Base-by-base conservation (phyloP, 2,329 filamentous ascomycete species). In the Parascedosporium putredinis region DNA sequence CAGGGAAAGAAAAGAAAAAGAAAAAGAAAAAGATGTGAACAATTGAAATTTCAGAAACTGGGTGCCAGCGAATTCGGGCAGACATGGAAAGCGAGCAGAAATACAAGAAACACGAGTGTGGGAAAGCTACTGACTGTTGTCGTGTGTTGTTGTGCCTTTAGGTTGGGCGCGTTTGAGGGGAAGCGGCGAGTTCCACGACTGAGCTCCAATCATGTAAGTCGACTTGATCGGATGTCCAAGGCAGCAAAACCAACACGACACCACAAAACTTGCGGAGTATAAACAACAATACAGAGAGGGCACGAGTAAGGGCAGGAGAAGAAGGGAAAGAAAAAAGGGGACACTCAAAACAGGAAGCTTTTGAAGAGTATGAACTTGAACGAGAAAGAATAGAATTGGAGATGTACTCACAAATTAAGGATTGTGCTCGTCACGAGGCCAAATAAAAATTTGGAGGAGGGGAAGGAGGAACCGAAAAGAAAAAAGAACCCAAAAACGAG, bases 161-260 rank as follows among this genome's bases (percentile, higher is more conserved):
- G 23, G 36, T 51, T 47, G 18, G 43, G 43, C 25, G 31, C 24
- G 20, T 12, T 45, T 27, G 43, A n/a, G n/a, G n/a, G 43, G 23
- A 31, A 27, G 23, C 22, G 18, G 20, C 23, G 23, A 31, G 16
- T 18, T 29, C 25, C 43, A 45, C 24, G 14, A 45, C 43, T 16
- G 22, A 18, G 23, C n/a, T 24, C 38, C 18, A 42, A 42, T 20
- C 16, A 22, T 42, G 38, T 42, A 42, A 42, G 38, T 42, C n/a
- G 36, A 40, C n/a, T 20, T 16, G 18, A n/a, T n/a, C 12, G 20
- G 5, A 22, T 27, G 23, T 29, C 8, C 7, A 18, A 4, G 5
- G 27, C 23, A 5, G n/a, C 16, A 36, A 36, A 18, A 18, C 18
- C 10, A 20, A 40, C n/a, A 9, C n/a, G 18, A 42, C 27, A 12